These are phyloP conservation scores for Speleostelium caveatum DNA, from an alignment of 78 protist species.

Conservation along the genomic window DNA sequence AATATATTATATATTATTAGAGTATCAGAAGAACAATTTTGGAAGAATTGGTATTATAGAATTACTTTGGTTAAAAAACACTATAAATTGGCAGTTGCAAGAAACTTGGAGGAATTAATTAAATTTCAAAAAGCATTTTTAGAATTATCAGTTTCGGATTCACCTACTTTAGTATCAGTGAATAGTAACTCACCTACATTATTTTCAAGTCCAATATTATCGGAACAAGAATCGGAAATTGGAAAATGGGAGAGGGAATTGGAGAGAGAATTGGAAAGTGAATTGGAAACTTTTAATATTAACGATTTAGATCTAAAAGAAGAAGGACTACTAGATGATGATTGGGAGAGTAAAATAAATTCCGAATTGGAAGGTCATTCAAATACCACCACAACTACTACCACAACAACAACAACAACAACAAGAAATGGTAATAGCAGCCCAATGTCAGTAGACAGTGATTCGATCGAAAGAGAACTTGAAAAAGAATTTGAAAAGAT, in stretches of 20 bases:
- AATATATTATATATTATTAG: too few species aligned
- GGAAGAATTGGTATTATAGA: constrained; percentile 80
- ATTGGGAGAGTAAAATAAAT: constrained; percentile 33
- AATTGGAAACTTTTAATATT: neutral
- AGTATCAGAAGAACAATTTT: constrained; percentile 63
- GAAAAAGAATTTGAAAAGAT: constrained; percentile 32
- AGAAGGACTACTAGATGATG: constrained; percentile 32
- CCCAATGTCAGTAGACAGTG: constrained; percentile 3
- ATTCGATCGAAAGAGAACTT: constrained; percentile 35
- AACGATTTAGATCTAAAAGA: constrained; percentile 14
- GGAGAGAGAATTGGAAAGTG: constrained; percentile 24
- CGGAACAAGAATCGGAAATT: constrained; percentile 9
- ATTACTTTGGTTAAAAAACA: constrained; percentile 26
- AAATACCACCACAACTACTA: neutral
- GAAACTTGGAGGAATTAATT: neutral
- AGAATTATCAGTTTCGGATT: too few species aligned
- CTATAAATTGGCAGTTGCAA: neutral
- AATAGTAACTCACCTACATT: neutral
- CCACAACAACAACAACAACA: neutral
- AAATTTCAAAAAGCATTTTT: neutral
- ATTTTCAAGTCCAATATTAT: neutral
- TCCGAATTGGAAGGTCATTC: constrained; percentile 5
- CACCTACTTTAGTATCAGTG: neutral
- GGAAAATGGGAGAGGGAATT: constrained; percentile 74
- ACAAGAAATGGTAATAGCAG: neutral